Evolutionary conservation across 805 yeast genomes (phyloP), one percentile per base, ranked within the genome.

Genomic region (Yarrowia sp.): DNA sequence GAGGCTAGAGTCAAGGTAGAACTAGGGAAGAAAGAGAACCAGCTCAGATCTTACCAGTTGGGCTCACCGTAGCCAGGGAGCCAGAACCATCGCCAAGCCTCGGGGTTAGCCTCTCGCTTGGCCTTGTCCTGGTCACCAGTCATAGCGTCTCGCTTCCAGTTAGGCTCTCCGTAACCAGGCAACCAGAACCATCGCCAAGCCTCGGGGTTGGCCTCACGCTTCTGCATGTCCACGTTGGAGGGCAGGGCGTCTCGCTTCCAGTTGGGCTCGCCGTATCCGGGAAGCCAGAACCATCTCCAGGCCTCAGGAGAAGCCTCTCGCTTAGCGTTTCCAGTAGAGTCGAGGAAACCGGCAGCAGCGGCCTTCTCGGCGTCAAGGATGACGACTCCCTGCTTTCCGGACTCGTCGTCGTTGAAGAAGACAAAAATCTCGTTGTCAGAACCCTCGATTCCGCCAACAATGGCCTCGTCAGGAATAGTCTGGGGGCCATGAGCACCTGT

Each of bases 101-200:
- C 41, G 24, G 58, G 58, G 32, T 16, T 10, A 10, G 58, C 58
- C 58, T 51, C 58, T 16, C 30, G 58, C 51, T 46, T 46, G 16
- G 3, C 35, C 10, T n/a, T 10, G 12, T 24, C 48, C 9, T 8
- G 22, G 0, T 46, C 51, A 2, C 38, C 38, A 14, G 54, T 26
- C 38, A 51, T 51, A 8, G 58, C 58, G 22, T 51, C 58, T 22
- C 58, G 58, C 58, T 51, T 51, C 58, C 58, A 51, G 41, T 51
- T 51, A 22, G 58, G 58, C 58, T 51, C 58, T n/a, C 58, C 58
- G 21, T n/a, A 22, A 2, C 32, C 32, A 16, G 58, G 58, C 4
- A 33, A 14, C 58, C 58, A 51, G 32, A 10, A 33, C 58, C 58
- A 51, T 51, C 58, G 58, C 58, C 58, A 51, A n/a, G 58, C 41